Evolutionary conservation across 2,329 filamentous ascomycete species (phyloP).

Genomic region (Colletotrichum tropicicola): DNA sequence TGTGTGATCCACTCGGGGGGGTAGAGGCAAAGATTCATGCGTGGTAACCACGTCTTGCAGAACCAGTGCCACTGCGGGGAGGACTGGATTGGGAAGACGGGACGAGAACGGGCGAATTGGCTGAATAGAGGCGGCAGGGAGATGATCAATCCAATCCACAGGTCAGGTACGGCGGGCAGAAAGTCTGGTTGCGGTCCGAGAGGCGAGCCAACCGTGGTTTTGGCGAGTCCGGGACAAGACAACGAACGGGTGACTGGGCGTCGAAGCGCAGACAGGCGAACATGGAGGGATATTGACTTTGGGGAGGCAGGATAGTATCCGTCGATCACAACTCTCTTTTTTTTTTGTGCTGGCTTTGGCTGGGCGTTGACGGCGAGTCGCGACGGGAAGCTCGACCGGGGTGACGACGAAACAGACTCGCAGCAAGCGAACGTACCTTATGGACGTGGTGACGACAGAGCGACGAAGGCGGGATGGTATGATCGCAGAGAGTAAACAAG

Average conservation of each 20-base stretch:
- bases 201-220: constrained; percentile 2
- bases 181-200: constrained; percentile 17
- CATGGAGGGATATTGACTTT: constrained; percentile 23
- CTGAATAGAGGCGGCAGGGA: constrained; percentile 2
- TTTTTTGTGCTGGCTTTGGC: neutral
- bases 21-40: constrained; percentile 29
- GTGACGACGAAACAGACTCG: constrained; percentile 7
- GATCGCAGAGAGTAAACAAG: neutral
- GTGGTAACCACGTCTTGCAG: constrained; percentile 22
- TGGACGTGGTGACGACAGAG: neutral
- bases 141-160: constrained; percentile 2
- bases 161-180: neutral
- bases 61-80: constrained; percentile 13
- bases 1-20: constrained; percentile 30
- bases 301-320: constrained; percentile 16
- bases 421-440: constrained; percentile 15
- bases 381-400: neutral
- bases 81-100: neutral
- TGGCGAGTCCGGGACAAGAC: constrained; percentile 1
- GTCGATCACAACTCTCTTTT: constrained; percentile 14
- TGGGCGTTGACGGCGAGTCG: constrained; percentile 13
- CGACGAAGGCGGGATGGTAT: neutral
- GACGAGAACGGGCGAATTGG: constrained; percentile 3
- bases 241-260: constrained; percentile 12
- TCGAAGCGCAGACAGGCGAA: constrained; percentile 21